A percentile compares a stretch with the other conserved stretches of the same genome.
These are phyloP conservation scores for Thinopyrum elongatum DNA, from an alignment of 176 grass and related monocot species.

Conservation along the genomic window DNA sequence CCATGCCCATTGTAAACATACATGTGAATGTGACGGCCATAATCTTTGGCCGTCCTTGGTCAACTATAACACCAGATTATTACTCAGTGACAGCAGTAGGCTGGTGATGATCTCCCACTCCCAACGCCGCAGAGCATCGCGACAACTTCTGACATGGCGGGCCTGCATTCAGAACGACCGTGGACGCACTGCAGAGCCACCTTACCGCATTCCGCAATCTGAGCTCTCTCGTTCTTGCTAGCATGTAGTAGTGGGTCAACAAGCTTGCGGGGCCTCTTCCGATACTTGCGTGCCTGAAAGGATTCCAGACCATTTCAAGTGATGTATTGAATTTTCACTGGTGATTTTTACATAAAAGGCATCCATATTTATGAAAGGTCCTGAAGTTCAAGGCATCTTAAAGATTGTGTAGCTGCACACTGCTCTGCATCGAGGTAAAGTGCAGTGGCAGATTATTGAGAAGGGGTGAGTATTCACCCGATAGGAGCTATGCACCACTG, in stretches of 20 bases:
- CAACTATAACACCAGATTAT: background rate
- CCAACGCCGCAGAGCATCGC: background rate
- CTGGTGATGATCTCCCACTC: background rate
- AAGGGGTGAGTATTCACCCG: background rate
- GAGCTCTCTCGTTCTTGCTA: background rate
- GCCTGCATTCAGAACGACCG: background rate
- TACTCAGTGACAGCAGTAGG: background rate
- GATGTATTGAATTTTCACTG: background rate
- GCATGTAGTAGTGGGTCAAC: constrained; percentile 3
- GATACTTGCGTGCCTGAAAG: constrained; percentile 8
- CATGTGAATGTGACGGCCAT: background rate
- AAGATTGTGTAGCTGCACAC: background rate
- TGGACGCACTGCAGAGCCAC: constrained; percentile 2
- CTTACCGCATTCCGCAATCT: constrained; percentile 14
- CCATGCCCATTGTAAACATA: too few relatives aligned
- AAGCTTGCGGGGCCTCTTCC: background rate
- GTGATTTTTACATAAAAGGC: background rate
- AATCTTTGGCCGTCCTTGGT: background rate
- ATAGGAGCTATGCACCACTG: too few relatives aligned
- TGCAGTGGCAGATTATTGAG: background rate
- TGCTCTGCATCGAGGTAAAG: background rate
- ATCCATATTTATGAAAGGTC: background rate
- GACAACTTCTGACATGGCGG: constrained; percentile 33
- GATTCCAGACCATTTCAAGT: background rate
- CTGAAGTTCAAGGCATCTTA: background rate